These are phyloP conservation scores for Amborella trichopoda DNA, from an alignment of 164 flowering plant species.

Conservation along the genomic window DNA sequence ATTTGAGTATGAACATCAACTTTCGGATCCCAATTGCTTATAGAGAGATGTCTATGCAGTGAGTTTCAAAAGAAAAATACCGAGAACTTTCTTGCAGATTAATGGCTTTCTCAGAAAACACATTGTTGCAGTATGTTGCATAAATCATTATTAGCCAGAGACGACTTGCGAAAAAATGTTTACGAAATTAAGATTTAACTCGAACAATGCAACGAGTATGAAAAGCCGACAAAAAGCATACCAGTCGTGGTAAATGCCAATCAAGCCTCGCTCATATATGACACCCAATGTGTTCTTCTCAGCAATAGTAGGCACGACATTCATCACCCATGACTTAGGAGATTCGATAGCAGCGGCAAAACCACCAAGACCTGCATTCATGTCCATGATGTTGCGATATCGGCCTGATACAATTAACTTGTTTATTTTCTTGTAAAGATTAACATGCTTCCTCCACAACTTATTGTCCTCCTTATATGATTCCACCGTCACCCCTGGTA, in stretches of 20 bases:
- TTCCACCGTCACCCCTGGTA: conserved; percentile 67
- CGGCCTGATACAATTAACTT: conserved; percentile 66
- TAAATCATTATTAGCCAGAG: no score
- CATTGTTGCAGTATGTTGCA: no score
- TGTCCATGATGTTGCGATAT: conserved; percentile 90
- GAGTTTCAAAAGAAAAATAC: no score
- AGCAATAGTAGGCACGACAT: conserved; percentile 87
- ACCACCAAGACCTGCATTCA: conserved; percentile 92
- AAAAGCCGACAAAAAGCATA: conserved; percentile 14
- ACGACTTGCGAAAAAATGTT: no score
- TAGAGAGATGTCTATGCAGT: no score
- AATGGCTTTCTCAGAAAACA: no score
- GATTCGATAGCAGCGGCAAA: conserved; percentile 79
- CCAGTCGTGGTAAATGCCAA: conserved; percentile 98
- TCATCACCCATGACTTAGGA: conserved; percentile 85
- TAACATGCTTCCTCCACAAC: conserved; percentile 78
- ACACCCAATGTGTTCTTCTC: conserved; percentile 67
- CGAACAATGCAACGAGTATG: no score
- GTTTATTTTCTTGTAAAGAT: conserved; percentile 59
- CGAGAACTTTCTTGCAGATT: no score
- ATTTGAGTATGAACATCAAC: no score
- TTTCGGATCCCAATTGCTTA: no score
- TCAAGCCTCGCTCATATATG: conserved; percentile 72
- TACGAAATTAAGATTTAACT: no score
- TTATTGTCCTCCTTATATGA: conserved; percentile 59